phyloP scores from a whole-genome alignment of 768 basidiomycete genomes.

The Myochromella boudieri region DNA sequence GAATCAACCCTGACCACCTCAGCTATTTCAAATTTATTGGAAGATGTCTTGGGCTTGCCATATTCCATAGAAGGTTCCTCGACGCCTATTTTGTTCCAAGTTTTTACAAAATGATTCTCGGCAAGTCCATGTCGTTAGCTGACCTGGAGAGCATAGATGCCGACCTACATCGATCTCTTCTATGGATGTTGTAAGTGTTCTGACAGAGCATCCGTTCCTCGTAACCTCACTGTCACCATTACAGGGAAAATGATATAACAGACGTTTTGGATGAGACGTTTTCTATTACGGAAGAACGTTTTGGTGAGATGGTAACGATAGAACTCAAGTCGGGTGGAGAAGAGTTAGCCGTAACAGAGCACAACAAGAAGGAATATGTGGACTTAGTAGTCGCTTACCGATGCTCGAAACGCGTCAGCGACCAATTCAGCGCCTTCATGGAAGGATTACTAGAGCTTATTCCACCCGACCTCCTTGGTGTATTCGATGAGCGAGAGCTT shows the following conservation, averaged over 20 bases:
- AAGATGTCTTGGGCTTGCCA: constrained; percentile 67
- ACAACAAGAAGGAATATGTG: constrained; percentile 79
- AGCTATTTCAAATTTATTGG: constrained; percentile 86
- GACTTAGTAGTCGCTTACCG: constrained; percentile 80
- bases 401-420: constrained; percentile 76
- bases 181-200: constrained; percentile 69
- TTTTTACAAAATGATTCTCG: constrained; percentile 78
- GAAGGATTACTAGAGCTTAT: constrained; percentile 83
- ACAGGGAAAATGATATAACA: constrained; percentile 75
- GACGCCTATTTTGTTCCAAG: constrained; percentile 80
- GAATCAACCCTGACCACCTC: constrained; percentile 74
- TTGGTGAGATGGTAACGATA: constrained; percentile 68
- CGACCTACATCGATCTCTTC: constrained; percentile 65
- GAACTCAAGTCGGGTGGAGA: constrained; percentile 66
- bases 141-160: constrained; percentile 74
- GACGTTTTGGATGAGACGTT: constrained; percentile 75
- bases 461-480: constrained; percentile 79
- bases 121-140: constrained; percentile 54
- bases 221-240: background rate
- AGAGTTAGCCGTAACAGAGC: constrained; percentile 63
- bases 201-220: background rate
- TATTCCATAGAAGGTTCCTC: constrained; percentile 77
- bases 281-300: constrained; percentile 69
- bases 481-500: constrained; percentile 90
- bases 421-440: constrained; percentile 86